Evolutionary conservation across 2,329 filamentous ascomycete species (phyloP).

Genomic region (Thelonectria discophora): DNA sequence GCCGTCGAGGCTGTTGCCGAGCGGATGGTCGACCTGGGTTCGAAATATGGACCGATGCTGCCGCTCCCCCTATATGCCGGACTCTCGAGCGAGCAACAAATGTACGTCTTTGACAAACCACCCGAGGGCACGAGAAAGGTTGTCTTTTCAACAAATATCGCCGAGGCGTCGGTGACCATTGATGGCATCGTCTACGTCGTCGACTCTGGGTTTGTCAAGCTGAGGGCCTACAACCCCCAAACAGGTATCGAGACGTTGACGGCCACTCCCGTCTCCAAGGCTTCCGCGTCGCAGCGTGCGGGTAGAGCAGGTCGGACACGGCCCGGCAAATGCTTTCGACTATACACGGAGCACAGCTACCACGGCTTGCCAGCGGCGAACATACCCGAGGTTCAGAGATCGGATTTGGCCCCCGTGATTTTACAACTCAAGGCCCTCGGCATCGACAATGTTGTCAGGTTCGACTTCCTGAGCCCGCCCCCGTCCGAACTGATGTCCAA

Average conservation of each 20-base stretch:
- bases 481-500: conserved; percentile 85
- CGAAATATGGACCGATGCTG: conserved; percentile 42
- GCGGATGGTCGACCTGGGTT: conserved; percentile 67
- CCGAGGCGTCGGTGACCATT: conserved; percentile 95
- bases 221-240: conserved; percentile 82
- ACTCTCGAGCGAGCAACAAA: conserved; percentile 88
- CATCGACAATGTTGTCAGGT: conserved; percentile 92
- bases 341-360: conserved; percentile 84
- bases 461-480: conserved; percentile 87
- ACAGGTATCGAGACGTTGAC: conserved; percentile 91
- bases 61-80: conserved; percentile 86
- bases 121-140: conserved; percentile 87
- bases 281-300: conserved; percentile 89
- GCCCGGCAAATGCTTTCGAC: conserved; percentile 90
- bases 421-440: conserved; percentile 94
- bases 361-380: conserved; percentile 73
- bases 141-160: conserved; percentile 93
- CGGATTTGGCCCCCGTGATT: conserved; percentile 86
- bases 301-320: conserved; percentile 89
- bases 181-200: conserved; percentile 91
- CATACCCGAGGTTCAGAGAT: conserved; percentile 89
- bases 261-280: conserved; percentile 83
- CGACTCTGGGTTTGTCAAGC: conserved; percentile 90
- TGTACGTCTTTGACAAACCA: conserved; percentile 90
- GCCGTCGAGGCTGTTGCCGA: conserved; percentile 83